A percentile compares a stretch with the other conserved stretches of the same genome.
These are phyloP conservation scores for Coemansia sp. DNA, from an alignment of 192 early-diverging fungal genomes.

Conservation along the genomic window DNA sequence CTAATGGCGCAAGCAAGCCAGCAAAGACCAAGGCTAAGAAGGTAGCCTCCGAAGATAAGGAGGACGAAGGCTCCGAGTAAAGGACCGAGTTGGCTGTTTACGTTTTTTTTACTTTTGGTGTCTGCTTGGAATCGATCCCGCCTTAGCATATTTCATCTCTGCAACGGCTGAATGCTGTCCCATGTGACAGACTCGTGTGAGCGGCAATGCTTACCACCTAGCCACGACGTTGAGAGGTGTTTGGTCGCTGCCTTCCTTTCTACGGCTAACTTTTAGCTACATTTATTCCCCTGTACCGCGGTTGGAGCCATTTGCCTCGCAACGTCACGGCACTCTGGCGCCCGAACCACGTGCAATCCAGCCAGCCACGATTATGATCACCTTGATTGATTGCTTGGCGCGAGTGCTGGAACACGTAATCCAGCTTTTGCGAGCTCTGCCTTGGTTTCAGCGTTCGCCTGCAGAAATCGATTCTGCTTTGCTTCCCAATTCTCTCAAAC, in stretches of 20 bases:
- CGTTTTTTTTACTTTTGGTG: not conserved
- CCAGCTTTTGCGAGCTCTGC: not conserved
- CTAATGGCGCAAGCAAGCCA: not conserved
- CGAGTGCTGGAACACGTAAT: not conserved
- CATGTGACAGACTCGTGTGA: not conserved
- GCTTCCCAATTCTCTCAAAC: not conserved
- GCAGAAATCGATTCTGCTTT: not conserved
- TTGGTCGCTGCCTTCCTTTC: not conserved
- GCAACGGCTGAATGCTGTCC: not conserved
- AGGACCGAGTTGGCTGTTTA: not conserved
- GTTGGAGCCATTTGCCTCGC: not conserved
- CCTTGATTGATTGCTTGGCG: not conserved
- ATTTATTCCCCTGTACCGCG: not conserved
- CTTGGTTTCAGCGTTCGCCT: not conserved
- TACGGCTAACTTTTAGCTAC: not conserved
- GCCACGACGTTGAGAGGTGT: not conserved
- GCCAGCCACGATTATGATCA: not conserved
- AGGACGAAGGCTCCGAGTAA: not conserved
- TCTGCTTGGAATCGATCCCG: not conserved
- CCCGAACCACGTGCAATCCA: not conserved
- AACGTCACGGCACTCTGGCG: not conserved
- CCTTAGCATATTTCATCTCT: not conserved
- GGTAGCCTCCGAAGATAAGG: not conserved
- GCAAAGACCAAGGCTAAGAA: not conserved
- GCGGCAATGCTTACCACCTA: not conserved